A percentile compares a stretch with the other conserved stretches of the same genome.
These are phyloP conservation scores for Linnemannia elongata DNA, from an alignment of 192 early-diverging fungal species.

Conservation along the genomic window DNA sequence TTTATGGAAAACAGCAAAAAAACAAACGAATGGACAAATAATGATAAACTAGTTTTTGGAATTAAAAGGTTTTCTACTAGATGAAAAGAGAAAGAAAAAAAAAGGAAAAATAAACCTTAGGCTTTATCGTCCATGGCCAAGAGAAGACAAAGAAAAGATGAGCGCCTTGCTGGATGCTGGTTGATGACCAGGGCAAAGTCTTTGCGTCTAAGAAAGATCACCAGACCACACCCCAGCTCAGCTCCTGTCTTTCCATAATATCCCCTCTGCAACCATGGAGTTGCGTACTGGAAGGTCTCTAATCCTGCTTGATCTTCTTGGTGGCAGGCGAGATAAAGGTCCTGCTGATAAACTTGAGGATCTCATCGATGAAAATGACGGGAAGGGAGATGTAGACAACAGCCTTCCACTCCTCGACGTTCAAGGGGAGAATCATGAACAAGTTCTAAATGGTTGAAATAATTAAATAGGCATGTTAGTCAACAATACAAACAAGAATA, in stretches of 20 bases:
- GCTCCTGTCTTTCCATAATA: neutral
- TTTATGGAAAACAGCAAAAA: neutral
- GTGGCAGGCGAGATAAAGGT: conserved; percentile 59
- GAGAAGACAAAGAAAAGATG: too few relatives aligned
- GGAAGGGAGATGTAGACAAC: conserved; percentile 92
- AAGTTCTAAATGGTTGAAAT: conserved; percentile 63
- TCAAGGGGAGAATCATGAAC: conserved; percentile 93
- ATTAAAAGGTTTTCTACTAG: conserved; percentile 9
- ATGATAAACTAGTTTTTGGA: neutral
- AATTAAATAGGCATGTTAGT: neutral
- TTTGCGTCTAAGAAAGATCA: too few relatives aligned
- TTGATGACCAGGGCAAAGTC: too few relatives aligned
- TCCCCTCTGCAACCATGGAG: neutral
- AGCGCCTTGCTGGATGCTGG: too few relatives aligned
- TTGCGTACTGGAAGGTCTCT: neutral
- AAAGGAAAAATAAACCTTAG: too few relatives aligned
- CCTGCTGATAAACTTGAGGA: conserved; percentile 83
- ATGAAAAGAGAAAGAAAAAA: too few relatives aligned
- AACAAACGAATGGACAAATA: neutral
- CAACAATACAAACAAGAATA: conserved; percentile 17
- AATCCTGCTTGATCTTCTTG: conserved; percentile 56
- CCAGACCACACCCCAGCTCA: neutral
- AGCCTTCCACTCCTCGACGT: conserved; percentile 89
- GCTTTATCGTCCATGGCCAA: too few relatives aligned
- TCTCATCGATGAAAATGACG: conserved; percentile 93